Evolutionary conservation across 306 rosid genomes (phyloP), one percentile per base, ranked within the genome.

Genomic region (Vigna radiata): DNA sequence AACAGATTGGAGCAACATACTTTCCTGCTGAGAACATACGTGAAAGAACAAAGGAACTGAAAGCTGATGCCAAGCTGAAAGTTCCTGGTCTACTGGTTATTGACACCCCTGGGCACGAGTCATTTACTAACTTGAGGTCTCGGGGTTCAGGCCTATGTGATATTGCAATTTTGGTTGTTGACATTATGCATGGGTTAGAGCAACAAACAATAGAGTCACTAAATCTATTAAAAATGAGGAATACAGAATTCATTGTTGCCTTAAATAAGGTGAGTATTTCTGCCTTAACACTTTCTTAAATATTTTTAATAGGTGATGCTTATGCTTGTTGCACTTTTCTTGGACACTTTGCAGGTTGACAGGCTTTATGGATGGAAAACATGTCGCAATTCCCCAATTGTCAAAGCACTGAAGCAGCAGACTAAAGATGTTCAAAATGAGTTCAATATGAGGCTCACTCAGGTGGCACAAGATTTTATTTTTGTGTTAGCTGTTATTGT

Each of bases 41-140:
- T 41, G 98, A 95, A 23, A 89, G 99, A 83, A 95, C 99, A 1
- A 95, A 85, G 81, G 98, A 95, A 69, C 79, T 95, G 77, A 95
- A 95, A 87, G 97, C 98, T 73, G 97, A 95, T 88, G 99, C 99
- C 2, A 95, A 79, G 76, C 88, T 95, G 78, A 91, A 90, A 83
- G 98, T 95, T 76, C 97, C 97, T 1, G 97, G 97, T 72, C 78
- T 92, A 19, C 91, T 95, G 86, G 91, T 92, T 83, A 95, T 95
- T 82, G 99, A 95, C 83, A 95, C 99, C 53, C 97, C 98, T 15
- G 99, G 99, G 7, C 99, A 95, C 8, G 99, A 95, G 50, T 92
- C 99, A 0, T 95, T 95, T 80, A 81, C 93, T 25, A 95, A 95
- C 82, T 73, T 95, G 39, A 88, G 99, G 75, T 90, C 99, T 63